phyloP scores from a whole-genome alignment of 2,329 filamentous ascomycete genomes.

The Plenodomus lindquistii region DNA sequence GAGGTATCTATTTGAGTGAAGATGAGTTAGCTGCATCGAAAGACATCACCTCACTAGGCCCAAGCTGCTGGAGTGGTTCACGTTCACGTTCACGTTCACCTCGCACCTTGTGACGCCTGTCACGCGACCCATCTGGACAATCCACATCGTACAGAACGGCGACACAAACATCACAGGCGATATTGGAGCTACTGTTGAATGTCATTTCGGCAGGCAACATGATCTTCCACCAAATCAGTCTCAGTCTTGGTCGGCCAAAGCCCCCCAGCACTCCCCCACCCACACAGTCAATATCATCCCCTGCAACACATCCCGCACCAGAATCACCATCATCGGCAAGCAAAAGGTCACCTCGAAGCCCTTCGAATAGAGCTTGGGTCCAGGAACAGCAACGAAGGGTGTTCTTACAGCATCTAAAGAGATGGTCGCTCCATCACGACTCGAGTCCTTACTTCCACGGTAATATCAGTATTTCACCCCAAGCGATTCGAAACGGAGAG shows the following conservation, averaged over 20 bases:
- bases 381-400: slow-evolving; percentile 22
- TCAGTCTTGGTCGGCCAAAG: slow-evolving; percentile 5
- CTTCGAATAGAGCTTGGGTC: slow-evolving; percentile 18
- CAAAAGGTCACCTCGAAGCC: slow-evolving; percentile 15
- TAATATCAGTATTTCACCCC: slow-evolving; percentile 24
- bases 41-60: too few relatives aligned
- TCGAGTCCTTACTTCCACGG: slow-evolving; percentile 35
- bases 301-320: neutral
- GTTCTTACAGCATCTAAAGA: slow-evolving; percentile 26
- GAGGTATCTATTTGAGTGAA: neutral
- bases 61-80: neutral
- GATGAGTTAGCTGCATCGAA: neutral
- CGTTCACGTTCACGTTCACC: neutral
- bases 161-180: neutral
- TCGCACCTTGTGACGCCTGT: slow-evolving; percentile 2
- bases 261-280: slow-evolving; percentile 7
- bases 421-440: slow-evolving; percentile 35
- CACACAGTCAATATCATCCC: neutral
- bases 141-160: neutral
- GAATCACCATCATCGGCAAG: slow-evolving; percentile 3
- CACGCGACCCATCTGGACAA: neutral
- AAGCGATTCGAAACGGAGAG: slow-evolving; percentile 5
- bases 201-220: slow-evolving; percentile 9
- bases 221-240: slow-evolving; percentile 5
- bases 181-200: neutral